Evolutionary conservation across 768 basidiomycete species (phyloP).

Genomic region (Infundibulicybe gibba): DNA sequence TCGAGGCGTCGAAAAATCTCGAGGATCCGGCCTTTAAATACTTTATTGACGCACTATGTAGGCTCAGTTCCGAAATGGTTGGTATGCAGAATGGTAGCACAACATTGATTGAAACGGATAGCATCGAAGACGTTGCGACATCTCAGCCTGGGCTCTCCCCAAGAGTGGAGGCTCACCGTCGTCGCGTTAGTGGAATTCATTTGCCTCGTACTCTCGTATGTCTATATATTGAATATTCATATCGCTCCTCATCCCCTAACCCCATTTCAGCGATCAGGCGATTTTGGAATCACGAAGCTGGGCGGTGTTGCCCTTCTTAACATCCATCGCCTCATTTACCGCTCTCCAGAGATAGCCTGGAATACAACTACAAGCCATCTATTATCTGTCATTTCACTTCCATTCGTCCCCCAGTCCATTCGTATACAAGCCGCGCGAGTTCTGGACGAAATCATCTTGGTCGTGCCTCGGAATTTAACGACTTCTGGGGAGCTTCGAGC

Average conservation of each 20-base stretch:
- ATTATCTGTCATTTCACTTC: conserved; percentile 68
- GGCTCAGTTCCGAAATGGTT: conserved; percentile 89
- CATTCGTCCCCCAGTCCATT: conserved; percentile 69
- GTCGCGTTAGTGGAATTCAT: conserved; percentile 87
- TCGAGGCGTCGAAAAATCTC: conserved; percentile 81
- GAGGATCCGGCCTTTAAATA: conserved; percentile 80
- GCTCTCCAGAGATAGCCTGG: conserved; percentile 85
- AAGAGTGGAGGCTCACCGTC: conserved; percentile 45
- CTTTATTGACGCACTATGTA: conserved; percentile 77
- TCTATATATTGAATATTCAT: conserved; percentile 7
- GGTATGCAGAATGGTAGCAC: conserved; percentile 66
- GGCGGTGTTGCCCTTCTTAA: conserved; percentile 80
- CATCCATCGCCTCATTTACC: conserved; percentile 81
- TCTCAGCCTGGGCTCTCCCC: conserved; percentile 34
- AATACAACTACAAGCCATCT: conserved; percentile 76
- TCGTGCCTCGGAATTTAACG: conserved; percentile 70
- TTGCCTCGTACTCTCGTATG: conserved; percentile 74
- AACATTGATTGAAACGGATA: conserved; percentile 28
- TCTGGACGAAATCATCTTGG: conserved; percentile 77
- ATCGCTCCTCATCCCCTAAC: not conserved
- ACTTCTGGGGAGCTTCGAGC: conserved; percentile 60
- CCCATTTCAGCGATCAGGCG: conserved; percentile 71
- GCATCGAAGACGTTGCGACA: conserved; percentile 32
- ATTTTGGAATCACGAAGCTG: conserved; percentile 90
- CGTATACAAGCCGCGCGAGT: conserved; percentile 88